Evolutionary conservation across 208 protist species (phyloP).

Genomic region (Acanthamoeba healyi): DNA sequence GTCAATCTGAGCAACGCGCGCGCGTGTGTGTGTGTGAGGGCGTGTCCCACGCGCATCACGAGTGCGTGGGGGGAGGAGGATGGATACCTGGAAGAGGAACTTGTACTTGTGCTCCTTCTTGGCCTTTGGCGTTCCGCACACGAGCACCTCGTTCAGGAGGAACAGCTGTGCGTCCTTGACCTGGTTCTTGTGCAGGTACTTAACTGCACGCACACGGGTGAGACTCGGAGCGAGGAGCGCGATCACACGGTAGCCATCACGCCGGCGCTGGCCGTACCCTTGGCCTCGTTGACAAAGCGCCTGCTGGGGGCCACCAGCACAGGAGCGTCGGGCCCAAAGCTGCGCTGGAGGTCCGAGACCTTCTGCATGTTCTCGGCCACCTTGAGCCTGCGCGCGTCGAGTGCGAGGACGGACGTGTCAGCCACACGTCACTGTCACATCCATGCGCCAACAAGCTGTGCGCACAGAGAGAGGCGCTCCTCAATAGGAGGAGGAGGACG

Average conservation of each 20-base stretch:
- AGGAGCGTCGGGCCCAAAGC: conserved; percentile 25
- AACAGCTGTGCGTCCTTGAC: conserved; percentile 21
- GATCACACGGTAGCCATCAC: not conserved
- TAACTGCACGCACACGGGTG: not conserved
- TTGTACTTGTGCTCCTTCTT: conserved; percentile 65
- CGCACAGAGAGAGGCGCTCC: too few species aligned
- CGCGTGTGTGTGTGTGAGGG: not conserved
- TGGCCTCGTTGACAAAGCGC: conserved; percentile 32
- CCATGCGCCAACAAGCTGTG: too few species aligned
- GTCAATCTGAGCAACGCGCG: conserved; percentile 31
- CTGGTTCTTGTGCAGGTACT: conserved; percentile 52
- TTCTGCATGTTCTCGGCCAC: conserved; percentile 64
- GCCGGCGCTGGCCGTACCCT: not conserved
- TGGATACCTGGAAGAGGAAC: conserved; percentile 53
- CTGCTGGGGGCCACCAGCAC: conserved; percentile 10
- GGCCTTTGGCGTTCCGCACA: conserved; percentile 13
- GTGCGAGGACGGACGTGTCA: too few species aligned
- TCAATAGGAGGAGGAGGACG: too few species aligned
- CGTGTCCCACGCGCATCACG: not conserved
- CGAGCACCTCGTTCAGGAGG: conserved; percentile 15
- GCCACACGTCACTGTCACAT: too few species aligned
- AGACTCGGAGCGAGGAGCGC: not conserved
- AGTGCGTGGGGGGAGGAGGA: not conserved
- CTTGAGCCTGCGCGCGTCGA: not conserved
- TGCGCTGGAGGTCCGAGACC: conserved; percentile 22